Evolutionary conservation across 495 filamentous ascomycete species (phyloP), one percentile per base, ranked within the genome.

Genomic region (Neurospora tetrasperma): DNA sequence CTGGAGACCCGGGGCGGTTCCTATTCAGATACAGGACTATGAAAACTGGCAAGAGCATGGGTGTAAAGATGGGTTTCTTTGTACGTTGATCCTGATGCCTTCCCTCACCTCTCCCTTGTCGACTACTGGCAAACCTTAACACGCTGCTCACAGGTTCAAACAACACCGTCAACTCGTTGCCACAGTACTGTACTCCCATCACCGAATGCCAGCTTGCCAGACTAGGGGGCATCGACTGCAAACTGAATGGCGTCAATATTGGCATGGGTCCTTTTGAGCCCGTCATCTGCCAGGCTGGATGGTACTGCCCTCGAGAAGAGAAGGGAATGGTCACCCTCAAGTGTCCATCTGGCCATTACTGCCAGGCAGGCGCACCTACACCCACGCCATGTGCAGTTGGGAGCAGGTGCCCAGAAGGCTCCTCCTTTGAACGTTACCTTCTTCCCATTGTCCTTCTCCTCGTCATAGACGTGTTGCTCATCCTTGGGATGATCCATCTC

Each of bases 121-220:
- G 9, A n/a, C 69, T n/a, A 20, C 59, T 44, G 70, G 43, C 23
- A 16, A 71, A 54, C 1, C 74, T 75, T 77, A 69, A 78, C 69
- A 12, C 10, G 18, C 43, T 46, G 3, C 43, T 46, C 38, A 54
- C 72, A 86, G 85, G 84, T 70, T 69, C 70, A 68, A 85, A 85
- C 73, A 86, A 86, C 69, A 83, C 83, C 5, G 79, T 81, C 41
- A 81, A 81, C 62, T 78, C 78, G 2, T 77, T 84, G 5, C 85
- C 85, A 46, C 78, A 82, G 73, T 87, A 80, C 74, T 87, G 85
- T 68, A 82, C 84, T 43, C 85, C 85, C 1, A 71, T 80, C 11
- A 79, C 79, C 4, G 69, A 75, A 11, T 85, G 81, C 69, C 79
- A 83, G 54, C 73, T 73, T 54, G 76, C 79, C 11, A 78, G 85